phyloP scores from a whole-genome alignment of 140 eudicot genomes.

The Flaveria floridana region DNA sequence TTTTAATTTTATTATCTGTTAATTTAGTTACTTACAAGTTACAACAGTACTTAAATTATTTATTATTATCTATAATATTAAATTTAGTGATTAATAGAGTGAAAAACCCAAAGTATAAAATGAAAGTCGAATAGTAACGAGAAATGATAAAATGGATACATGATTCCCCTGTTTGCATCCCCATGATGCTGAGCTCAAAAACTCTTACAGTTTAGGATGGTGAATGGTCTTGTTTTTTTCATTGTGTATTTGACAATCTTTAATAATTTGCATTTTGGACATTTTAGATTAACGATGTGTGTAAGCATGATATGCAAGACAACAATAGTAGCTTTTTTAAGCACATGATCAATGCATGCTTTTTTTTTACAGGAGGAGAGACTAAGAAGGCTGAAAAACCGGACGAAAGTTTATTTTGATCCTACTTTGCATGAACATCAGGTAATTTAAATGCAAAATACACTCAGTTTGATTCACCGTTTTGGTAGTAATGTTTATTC shows the following conservation, averaged over 20 bases:
- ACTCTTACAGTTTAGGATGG: slow-evolving; percentile 7
- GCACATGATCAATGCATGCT: slow-evolving; percentile 17
- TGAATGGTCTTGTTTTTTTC: slow-evolving; percentile 6
- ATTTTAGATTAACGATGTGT: background rate
- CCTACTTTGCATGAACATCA: slow-evolving; percentile 68
- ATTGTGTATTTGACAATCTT: slow-evolving; percentile 13
- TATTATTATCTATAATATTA: background rate
- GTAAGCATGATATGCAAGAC: slow-evolving; percentile 7
- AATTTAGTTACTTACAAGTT: background rate
- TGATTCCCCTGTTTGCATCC: slow-evolving; percentile 14
- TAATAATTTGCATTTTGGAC: background rate
- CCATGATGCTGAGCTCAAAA: slow-evolving; percentile 5
- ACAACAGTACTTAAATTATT: background rate
- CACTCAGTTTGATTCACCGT: slow-evolving; percentile 8
- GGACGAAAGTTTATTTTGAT: slow-evolving; percentile 64
- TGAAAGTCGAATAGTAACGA: background rate
- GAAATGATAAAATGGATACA: slow-evolving; percentile 17
- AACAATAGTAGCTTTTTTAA: slow-evolving; percentile 13
- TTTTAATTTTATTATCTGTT: background rate
- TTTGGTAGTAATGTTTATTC: background rate
- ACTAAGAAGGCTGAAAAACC: slow-evolving; percentile 62
- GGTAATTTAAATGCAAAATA: slow-evolving; percentile 39
- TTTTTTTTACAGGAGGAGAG: slow-evolving; percentile 63
- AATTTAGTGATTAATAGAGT: background rate
- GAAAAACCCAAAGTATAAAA: background rate